phyloP scores from a whole-genome alignment of 306 rosid genomes.

The Inga oerstediana region DNA sequence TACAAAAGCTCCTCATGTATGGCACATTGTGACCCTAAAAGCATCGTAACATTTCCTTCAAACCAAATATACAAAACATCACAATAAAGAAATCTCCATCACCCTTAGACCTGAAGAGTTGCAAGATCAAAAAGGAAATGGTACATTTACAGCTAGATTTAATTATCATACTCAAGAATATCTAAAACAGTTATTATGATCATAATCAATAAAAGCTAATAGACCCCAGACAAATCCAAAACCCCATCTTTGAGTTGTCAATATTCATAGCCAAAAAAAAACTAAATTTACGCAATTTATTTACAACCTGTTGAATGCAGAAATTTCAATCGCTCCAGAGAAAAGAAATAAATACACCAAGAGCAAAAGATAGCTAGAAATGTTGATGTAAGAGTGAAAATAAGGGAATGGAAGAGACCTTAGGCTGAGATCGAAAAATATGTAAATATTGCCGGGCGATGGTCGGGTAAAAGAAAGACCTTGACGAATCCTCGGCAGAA shows the following conservation, averaged over 20 bases:
- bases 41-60: conserved; percentile 25
- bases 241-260: neutral
- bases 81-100: neutral
- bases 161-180: neutral
- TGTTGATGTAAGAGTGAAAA: neutral
- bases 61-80: conserved; percentile 11
- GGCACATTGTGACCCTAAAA: conserved; percentile 49
- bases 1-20: conserved; percentile 53
- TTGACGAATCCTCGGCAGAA: conserved; percentile 14
- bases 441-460: conserved; percentile 29
- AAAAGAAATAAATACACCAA: neutral
- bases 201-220: neutral
- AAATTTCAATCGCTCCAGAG: neutral
- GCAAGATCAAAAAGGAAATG: neutral
- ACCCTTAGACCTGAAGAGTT: conserved; percentile 9
- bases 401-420: conserved; percentile 23
- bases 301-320: neutral
- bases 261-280: neutral
- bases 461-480: conserved; percentile 7
- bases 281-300: no score
- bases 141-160: neutral
- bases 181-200: neutral
- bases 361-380: neutral
- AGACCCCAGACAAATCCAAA: neutral
- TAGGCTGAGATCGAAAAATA: conserved; percentile 33